A percentile compares a stretch with the other conserved stretches of the same genome.
Evolutionary conservation across 495 filamentous ascomycete genomes (phyloP).

Genomic region (Trypethelium eluteriae): DNA sequence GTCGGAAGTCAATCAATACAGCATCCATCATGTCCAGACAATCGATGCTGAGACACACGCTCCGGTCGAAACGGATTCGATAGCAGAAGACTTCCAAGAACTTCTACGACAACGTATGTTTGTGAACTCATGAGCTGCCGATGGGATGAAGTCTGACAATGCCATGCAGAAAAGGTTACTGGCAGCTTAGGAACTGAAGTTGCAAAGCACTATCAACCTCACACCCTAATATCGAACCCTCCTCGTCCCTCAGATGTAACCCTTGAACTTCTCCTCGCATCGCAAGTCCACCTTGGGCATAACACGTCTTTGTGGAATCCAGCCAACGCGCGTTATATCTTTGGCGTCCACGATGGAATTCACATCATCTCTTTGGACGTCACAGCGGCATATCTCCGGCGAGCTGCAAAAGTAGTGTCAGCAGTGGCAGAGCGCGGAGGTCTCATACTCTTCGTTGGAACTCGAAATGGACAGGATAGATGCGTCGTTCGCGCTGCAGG

Average conservation of each 20-base stretch:
- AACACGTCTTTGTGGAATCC: constrained; percentile 92
- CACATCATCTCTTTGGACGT: constrained; percentile 89
- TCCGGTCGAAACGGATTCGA: background rate
- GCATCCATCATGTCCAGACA: background rate
- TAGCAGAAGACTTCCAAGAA: constrained; percentile 15
- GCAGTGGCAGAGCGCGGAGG: constrained; percentile 78
- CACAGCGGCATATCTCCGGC: constrained; percentile 78
- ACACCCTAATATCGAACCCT: constrained; percentile 59
- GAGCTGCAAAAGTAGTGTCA: constrained; percentile 80
- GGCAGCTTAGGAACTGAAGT: background rate
- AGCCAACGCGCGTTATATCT: constrained; percentile 88
- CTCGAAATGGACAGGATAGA: constrained; percentile 65
- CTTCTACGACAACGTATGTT: background rate
- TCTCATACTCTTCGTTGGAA: constrained; percentile 85
- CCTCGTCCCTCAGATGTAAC: constrained; percentile 71
- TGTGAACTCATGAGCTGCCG: background rate
- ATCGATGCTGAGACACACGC: constrained; percentile 8
- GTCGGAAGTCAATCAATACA: constrained; percentile 5
- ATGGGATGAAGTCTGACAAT: background rate
- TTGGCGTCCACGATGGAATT: constrained; percentile 70
- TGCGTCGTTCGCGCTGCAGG: constrained; percentile 73
- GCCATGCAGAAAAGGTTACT: background rate
- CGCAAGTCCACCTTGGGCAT: constrained; percentile 87
- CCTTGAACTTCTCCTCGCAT: constrained; percentile 85
- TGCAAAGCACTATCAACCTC: constrained; percentile 54